These are phyloP conservation scores for Colletotrichum filicis DNA, from an alignment of 2,329 filamentous ascomycete species.

Conservation along the genomic window DNA sequence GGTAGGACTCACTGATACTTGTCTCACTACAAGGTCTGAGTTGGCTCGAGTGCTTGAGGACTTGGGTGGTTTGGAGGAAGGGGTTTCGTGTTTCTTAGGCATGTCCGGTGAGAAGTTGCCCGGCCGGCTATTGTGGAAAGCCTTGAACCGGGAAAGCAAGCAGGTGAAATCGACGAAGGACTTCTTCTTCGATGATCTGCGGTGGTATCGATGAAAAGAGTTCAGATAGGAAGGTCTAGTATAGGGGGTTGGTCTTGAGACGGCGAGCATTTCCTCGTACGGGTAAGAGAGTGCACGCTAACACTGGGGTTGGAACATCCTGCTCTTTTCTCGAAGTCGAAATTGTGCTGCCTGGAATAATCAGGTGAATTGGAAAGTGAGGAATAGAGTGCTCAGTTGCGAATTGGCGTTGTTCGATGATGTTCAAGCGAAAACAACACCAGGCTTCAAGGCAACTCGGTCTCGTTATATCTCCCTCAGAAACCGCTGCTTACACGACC, in stretches of 20 bases:
- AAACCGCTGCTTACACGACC: not conserved
- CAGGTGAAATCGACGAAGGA: not conserved
- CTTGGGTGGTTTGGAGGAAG: constrained; percentile 9
- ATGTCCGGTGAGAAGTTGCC: constrained; percentile 21
- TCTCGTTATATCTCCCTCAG: not conserved
- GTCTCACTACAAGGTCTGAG: constrained; percentile 25
- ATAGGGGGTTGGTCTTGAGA: not conserved
- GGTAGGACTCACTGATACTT: not conserved
- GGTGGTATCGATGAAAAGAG: not conserved
- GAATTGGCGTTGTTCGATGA: not conserved
- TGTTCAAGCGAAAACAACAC: not conserved
- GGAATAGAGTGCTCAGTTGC: not conserved
- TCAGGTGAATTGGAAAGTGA: not conserved
- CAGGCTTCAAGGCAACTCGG: not conserved
- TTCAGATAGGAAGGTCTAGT: not conserved
- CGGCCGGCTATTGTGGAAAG: not conserved
- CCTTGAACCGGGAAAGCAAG: constrained; percentile 5
- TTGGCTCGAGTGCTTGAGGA: constrained; percentile 20
- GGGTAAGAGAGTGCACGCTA: constrained; percentile 18
- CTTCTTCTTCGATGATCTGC: constrained; percentile 1
- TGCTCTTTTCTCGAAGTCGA: constrained; percentile 12
- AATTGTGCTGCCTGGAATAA: not conserved
- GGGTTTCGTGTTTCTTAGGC: constrained; percentile 19
- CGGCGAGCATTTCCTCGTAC: not conserved
- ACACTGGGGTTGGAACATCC: constrained; percentile 10